phyloP scores from a whole-genome alignment of 148 eudicot species.

The Chenopodium formosanum region DNA sequence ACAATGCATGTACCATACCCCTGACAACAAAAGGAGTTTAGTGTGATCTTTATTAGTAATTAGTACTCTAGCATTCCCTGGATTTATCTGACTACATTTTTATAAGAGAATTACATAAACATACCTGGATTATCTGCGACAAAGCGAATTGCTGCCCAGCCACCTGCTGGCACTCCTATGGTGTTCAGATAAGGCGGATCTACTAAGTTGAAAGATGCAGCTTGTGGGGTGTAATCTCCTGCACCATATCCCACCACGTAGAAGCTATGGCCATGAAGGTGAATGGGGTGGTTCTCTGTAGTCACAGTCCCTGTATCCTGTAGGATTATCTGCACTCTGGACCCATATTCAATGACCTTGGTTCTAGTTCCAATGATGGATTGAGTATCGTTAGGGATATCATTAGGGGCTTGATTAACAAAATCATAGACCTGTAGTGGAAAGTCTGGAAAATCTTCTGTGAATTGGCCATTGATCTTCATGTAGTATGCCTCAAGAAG shows the following conservation, averaged over 20 bases:
- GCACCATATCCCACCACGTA: constrained; percentile 60
- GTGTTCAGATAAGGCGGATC: constrained; percentile 70
- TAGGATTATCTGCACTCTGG: constrained; percentile 52
- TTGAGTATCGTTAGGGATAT: constrained; percentile 44
- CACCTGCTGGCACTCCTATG: constrained; percentile 63
- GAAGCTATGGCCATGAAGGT: constrained; percentile 68
- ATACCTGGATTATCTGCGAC: constrained; percentile 72
- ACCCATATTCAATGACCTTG: constrained; percentile 50
- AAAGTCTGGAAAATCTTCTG: constrained; percentile 53
- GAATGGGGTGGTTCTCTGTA: constrained; percentile 69
- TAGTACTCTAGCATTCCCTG: neutral
- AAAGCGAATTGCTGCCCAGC: constrained; percentile 71
- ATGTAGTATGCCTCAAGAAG: constrained; percentile 59
- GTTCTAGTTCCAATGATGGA: constrained; percentile 45
- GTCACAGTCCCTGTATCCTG: constrained; percentile 65
- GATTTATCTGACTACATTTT: neutral
- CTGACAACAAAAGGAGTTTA: constrained; percentile 19
- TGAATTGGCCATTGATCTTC: constrained; percentile 47
- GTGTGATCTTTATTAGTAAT: neutral
- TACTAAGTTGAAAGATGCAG: constrained; percentile 51
- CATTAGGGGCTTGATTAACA: constrained; percentile 65
- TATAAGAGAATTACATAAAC: neutral
- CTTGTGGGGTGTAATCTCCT: constrained; percentile 55
- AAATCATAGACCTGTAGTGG: constrained; percentile 56
- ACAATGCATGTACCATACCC: constrained; percentile 69